Evolutionary conservation across 208 protist species (phyloP), one percentile per base, ranked within the genome.

Genomic region (Leishmania tarentolae): DNA sequence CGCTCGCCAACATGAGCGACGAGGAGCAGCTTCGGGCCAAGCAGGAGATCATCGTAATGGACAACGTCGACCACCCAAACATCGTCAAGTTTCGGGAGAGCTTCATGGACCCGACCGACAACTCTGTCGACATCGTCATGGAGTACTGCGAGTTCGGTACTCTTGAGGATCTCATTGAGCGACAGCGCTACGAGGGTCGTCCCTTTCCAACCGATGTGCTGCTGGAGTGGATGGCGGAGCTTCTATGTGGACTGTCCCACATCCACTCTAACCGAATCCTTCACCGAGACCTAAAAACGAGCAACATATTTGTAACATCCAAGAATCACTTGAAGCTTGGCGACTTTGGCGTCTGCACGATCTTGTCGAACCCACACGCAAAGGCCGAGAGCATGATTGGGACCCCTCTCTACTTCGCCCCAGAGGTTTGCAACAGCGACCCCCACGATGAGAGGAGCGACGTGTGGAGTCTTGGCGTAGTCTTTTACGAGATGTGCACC

Each of bases 401-500:
- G n/a, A 97, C 94, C 13, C 94, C 94, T 31, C 87, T 95, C 44
- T 98, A 98, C 88, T 98, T 98, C 80, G 96, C 96, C 9, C 97
- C 95, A 19, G 93, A 97, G 84, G 93, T 98, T 72, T 97, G 98
- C 77, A 94, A 94, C 75, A 92, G 95, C 47, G 87, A 92, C 59
- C 75, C 88, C 46, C 98, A 99, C 84, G 93, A 98, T 79, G 91
- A 93, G 80, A 89, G 89, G 66, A 98, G 97, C 75, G 98, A 99
- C 81, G 96, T 99, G 46, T 99, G 98, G 98, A 98, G 96, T 69
- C 90, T 98, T 28, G 98, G 98, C 71, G 96, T 99, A 17, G 98
- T 98, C 5, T 95, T 97, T 46, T 98, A 99, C 72, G 98, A 99
- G 81, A 98, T 99, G 96, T 97, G 94, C 83, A 94, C 94, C 6